Base-by-base conservation (phyloP, 345 rosid genomes). In the Salix koriyanagi region DNA sequence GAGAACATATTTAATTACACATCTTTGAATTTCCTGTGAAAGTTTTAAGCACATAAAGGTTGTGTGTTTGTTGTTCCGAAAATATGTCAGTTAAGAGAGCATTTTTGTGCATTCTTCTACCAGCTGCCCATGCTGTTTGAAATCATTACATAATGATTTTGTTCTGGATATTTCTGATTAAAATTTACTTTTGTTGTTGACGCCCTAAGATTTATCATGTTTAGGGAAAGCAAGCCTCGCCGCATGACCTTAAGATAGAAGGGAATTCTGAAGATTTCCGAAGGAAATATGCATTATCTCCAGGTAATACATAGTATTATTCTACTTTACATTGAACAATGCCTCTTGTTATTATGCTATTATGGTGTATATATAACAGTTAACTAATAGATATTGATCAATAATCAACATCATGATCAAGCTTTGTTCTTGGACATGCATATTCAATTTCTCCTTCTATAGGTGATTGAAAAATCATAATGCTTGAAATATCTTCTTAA, bases 151-250 rank as follows among this genome's bases (percentile, higher is more conserved):
- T 56, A 12, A 56, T 50, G 25, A 6, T 26, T 26, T 65, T 46
- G 34, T 28, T 73, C 7, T 32, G 69, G 41, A 46, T 46, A 16
- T 32, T 28, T 30, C 9, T 18, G 18, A 6, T 70, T 1, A 23
- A 58, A 72, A 19, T 69, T 68, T 23, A 21, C n/a, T 46, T 14
- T 58, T 72, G 3, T 25, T 7, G 18, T 75, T 72, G n/a, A 41
- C n/a, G 25, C 7, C 25, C 28, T 14, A 61, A 72, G 21, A 52
- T 21, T 77, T 81, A 37, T 67, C 39, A 37, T 88, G 69, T 82
- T 37, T 60, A 95, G 99, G 93, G 79, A 70, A 86, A 78, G 74
- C 81, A 65, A 72, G 78, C 77, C 13, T 79, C 80, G 39, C 77
- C 72, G 25, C 75, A 72, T 71, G 83, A 79, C 78, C 77, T 78